Evolutionary conservation across 75 land plant species (phyloP).

Genomic region (Sequoiadendron giganteum): DNA sequence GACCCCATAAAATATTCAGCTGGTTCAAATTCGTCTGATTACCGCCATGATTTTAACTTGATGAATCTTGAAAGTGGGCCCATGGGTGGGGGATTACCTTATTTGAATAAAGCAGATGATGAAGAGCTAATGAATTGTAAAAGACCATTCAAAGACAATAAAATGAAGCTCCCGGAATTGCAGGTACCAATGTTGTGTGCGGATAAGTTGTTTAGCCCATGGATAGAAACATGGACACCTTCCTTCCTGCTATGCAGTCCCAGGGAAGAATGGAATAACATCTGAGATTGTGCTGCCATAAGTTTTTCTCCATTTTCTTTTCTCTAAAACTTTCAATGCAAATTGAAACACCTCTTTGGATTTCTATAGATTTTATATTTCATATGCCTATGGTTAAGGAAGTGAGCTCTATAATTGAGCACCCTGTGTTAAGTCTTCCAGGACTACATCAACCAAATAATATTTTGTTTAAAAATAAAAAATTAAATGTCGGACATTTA

Average conservation of each 20-base stretch:
- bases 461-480: no score
- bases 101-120: background rate
- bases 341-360: no score
- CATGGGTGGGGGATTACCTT: background rate
- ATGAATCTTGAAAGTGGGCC: background rate
- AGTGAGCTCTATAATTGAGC: no score
- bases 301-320: background rate
- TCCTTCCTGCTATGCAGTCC: background rate
- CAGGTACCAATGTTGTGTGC: background rate
- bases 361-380: no score
- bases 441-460: no score
- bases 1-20: background rate
- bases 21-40: background rate
- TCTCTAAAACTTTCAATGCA: background rate
- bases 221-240: background rate
- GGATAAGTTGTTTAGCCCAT: background rate
- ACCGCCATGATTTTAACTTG: background rate
- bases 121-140: background rate
- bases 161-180: background rate
- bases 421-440: no score
- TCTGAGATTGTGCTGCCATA: background rate
- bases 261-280: background rate
- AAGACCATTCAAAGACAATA: background rate
- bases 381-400: no score
- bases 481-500: no score